A percentile compares a stretch with the other conserved stretches of the same genome.
Evolutionary conservation across 805 yeast species (phyloP).

Genomic region (Cyberlindnera americana): DNA sequence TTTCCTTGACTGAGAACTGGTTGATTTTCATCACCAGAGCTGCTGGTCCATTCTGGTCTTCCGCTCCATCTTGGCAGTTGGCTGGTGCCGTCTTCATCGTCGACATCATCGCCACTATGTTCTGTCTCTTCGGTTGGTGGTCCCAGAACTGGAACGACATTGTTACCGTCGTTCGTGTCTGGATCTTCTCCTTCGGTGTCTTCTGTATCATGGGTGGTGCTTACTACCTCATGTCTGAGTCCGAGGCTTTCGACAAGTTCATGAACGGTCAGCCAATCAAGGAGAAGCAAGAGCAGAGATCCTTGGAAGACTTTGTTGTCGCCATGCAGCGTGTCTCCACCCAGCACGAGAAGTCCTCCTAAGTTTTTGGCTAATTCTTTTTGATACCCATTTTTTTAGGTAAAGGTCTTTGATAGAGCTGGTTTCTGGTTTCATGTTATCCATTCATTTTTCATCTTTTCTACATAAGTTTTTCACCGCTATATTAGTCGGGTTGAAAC

Average conservation of each 20-base stretch:
- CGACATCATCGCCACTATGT: conserved; percentile 88
- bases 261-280: conserved; percentile 76
- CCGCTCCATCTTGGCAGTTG: conserved; percentile 94
- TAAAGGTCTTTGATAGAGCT: conserved; percentile 16
- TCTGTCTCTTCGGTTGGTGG: conserved; percentile 96
- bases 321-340: conserved; percentile 89
- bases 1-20: conserved; percentile 96
- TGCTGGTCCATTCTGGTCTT: conserved; percentile 98
- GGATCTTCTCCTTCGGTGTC: conserved; percentile 95
- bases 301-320: conserved; percentile 78
- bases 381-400: conserved; percentile 13
- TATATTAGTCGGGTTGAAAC: neutral
- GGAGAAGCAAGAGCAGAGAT: conserved; percentile 56
- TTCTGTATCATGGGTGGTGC: conserved; percentile 97
- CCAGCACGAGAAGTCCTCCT: conserved; percentile 79
- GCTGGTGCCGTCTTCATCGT: conserved; percentile 89
- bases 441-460: conserved; percentile 7
- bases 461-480: conserved; percentile 4
- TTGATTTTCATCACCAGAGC: conserved; percentile 95
- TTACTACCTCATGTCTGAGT: conserved; percentile 86
- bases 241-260: conserved; percentile 75
- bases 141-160: conserved; percentile 96
- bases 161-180: conserved; percentile 89
- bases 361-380: conserved; percentile 24
- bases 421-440: conserved; percentile 13